Evolutionary conservation across 2,329 filamentous ascomycete species (phyloP).

Genomic region (Fusarium penzigii): DNA sequence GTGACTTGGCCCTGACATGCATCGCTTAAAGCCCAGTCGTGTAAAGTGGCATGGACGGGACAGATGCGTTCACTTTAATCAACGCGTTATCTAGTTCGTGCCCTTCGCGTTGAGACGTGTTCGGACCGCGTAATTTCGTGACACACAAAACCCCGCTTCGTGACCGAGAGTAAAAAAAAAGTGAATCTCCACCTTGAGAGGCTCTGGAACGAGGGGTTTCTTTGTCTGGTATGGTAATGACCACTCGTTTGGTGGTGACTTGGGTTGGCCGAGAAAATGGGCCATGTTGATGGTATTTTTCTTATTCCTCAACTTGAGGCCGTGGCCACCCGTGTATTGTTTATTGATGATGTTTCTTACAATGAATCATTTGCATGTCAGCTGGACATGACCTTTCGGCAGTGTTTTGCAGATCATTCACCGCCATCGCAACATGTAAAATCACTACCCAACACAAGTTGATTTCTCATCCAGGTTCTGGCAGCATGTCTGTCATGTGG

Average conservation of each 20-base stretch:
- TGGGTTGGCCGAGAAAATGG: background rate
- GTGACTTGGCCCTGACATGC: constrained; percentile 14
- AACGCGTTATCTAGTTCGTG: constrained; percentile 48
- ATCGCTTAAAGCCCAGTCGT: constrained; percentile 21
- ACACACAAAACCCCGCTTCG: constrained; percentile 19
- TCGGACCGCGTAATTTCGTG: constrained; percentile 26
- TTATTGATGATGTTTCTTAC: background rate
- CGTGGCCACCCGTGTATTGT: background rate
- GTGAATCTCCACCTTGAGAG: background rate
- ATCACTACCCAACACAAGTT: too few relatives aligned
- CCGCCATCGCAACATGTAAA: background rate
- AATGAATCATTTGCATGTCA: background rate
- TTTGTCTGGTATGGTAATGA: background rate
- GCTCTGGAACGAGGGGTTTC: background rate
- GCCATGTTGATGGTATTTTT: background rate
- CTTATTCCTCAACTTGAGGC: background rate
- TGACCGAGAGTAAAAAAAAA: too few relatives aligned
- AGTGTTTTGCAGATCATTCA: background rate
- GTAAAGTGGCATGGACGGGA: constrained; percentile 4
- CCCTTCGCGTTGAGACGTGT: constrained; percentile 38
- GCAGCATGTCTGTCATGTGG: too few relatives aligned
- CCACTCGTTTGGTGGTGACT: background rate
- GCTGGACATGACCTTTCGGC: too few relatives aligned
- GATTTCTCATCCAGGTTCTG: too few relatives aligned
- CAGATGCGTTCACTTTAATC: constrained; percentile 36